Percentiles rank a stretch among this genome's conserved stretches.
Conservation (phyloP, 73 alveolate genomes). For the Uronychia binucleata region DNA sequence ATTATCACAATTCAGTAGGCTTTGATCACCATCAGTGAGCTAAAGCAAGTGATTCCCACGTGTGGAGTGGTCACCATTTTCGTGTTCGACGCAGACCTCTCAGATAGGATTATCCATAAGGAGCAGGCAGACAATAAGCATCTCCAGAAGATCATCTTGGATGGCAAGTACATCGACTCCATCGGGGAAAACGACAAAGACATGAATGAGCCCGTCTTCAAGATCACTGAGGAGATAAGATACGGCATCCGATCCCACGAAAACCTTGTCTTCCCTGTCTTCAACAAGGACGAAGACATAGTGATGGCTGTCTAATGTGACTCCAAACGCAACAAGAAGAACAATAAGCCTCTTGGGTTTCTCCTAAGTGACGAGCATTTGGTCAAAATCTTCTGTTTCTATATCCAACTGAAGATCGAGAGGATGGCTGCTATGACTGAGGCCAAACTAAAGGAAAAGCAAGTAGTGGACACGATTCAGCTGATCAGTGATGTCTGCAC, state of each 20-base stretch:
- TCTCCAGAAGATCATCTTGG: slow-evolving; percentile 48
- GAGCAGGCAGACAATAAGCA: slow-evolving; percentile 19
- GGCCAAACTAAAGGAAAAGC: slow-evolving; percentile 45
- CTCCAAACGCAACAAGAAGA: slow-evolving; percentile 48
- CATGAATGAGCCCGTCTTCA: slow-evolving; percentile 44
- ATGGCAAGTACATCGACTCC: slow-evolving; percentile 58
- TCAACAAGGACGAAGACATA: slow-evolving; percentile 50
- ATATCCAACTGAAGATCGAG: slow-evolving; percentile 57
- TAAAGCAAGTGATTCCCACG: slow-evolving; percentile 21
- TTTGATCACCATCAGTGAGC: slow-evolving; percentile 6
- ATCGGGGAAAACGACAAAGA: slow-evolving; percentile 55
- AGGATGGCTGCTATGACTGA: slow-evolving; percentile 58
- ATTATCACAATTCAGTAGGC: slow-evolving; percentile 15
- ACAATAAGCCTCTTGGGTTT: slow-evolving; percentile 55
- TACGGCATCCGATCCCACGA: slow-evolving; percentile 41
- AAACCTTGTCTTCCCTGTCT: slow-evolving; percentile 52
- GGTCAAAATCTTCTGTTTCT: slow-evolving; percentile 57
- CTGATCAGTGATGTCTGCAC: slow-evolving; percentile 69
- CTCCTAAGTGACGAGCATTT: slow-evolving; percentile 53
- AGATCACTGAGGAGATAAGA: slow-evolving; percentile 55
- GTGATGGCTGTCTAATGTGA: slow-evolving; percentile 48
- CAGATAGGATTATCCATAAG: slow-evolving; percentile 24
- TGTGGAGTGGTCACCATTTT: slow-evolving; percentile 41
- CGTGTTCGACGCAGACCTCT: slow-evolving; percentile 26
- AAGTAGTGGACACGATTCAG: slow-evolving; percentile 63